phyloP scores from a whole-genome alignment of 1,139 yeast species.

The Entelexis sorbosivorans region DNA sequence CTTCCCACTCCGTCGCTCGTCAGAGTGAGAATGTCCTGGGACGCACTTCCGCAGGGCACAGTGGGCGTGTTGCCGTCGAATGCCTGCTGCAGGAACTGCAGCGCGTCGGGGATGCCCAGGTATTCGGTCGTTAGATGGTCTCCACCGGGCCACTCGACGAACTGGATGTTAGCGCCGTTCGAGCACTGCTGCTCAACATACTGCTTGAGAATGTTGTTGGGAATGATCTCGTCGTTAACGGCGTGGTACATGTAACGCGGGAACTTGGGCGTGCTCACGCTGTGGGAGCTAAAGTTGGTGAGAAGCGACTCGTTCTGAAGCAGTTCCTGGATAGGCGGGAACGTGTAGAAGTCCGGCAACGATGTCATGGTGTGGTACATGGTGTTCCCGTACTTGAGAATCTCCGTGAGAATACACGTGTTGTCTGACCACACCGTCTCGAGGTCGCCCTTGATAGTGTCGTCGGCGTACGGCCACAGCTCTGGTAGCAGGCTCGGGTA shows the following conservation, averaged over 20 bases:
- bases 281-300: constrained; percentile 8
- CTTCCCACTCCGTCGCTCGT: constrained; percentile 2
- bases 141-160: constrained; percentile 20
- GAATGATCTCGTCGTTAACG: constrained; percentile 26
- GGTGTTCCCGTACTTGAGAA: constrained; percentile 6
- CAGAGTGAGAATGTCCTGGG: constrained; percentile 12
- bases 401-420: constrained; percentile 13
- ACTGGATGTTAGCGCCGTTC: constrained; percentile 24
- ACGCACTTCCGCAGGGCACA: constrained; percentile 13
- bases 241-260: constrained; percentile 29
- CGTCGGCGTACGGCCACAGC: constrained; percentile 3
- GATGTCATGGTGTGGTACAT: constrained; percentile 9
- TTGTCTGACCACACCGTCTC: not conserved
- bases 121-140: constrained; percentile 20
- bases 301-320: constrained; percentile 14
- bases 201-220: constrained; percentile 23
- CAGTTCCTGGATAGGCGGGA: constrained; percentile 2
- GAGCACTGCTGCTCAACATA: constrained; percentile 25
- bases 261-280: constrained; percentile 21
- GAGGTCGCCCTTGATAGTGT: not conserved
- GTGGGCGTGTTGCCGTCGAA: constrained; percentile 17
- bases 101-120: constrained; percentile 13
- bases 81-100: constrained; percentile 13
- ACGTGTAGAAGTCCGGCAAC: constrained; percentile 5
- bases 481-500: constrained; percentile 18